Base-by-base conservation (phyloP, 495 filamentous ascomycete species). In the Astrocystis sublimbata region DNA sequence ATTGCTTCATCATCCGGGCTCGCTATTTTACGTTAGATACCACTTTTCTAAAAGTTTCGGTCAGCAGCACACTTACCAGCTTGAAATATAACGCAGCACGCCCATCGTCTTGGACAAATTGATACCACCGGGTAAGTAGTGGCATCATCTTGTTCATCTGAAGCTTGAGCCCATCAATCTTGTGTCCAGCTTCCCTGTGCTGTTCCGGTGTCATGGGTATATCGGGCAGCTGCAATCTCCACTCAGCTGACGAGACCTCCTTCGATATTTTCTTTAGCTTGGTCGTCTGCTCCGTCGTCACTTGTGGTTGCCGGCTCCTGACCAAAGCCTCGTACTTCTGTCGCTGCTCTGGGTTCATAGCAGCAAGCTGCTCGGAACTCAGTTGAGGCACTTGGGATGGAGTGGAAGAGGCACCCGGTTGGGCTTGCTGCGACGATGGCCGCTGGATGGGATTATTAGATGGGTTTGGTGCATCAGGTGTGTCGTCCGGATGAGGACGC, bases 401-500 rank as follows among this genome's bases (percentile, higher is more conserved):
- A 26, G 45, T 15, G 13, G 61, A 59, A 42, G 60, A 33, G 17
- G 42, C 28, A 24, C 31, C 57, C 15, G 67, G 61, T 23, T 68
- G 69, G 8, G 62, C 58, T 23, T 68, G 67, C 17, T 76, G 72
- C 15, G 70, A 59, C 4, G 53, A 19, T 45, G 67, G 38, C 24
- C 68, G 63, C 60, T 80, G 69, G 58, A 76, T 64, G 36, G 79
- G 66, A 54, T 65, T 68, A 61, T 68, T 64, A 19, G 72, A 62
- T 40, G 67, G 77, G 55, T 80, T 80, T 26, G 78, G 78, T 24
- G 79, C 75, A 61, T 90, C 89, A 15, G 78, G 71, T 7, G 80
- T 68, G 68, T 92, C 89, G 59, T 92, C 90, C 41, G 79, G 80
- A 58, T 76, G 83, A 7, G 83, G 68, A 55, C 88, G 83, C 73